Evolutionary conservation across 169 alveolate species (phyloP).

Genomic region (Plasmodium sp.): DNA sequence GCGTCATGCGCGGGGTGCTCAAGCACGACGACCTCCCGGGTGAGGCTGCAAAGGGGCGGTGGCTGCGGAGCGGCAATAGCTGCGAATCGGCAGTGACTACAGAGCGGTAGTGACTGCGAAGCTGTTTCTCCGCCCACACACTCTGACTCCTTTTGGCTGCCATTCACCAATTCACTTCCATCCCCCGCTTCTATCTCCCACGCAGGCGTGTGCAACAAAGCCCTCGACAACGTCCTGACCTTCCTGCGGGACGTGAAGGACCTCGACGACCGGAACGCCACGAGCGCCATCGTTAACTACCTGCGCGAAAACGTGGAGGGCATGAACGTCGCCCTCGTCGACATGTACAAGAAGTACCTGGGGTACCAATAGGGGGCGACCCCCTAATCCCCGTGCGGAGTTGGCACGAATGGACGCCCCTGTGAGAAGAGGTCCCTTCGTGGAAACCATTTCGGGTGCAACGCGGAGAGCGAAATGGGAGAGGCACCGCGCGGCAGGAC

Average conservation of each 20-base stretch:
- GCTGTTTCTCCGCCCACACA: not conserved
- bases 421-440: not conserved
- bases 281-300: constrained; percentile 20
- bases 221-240: constrained; percentile 21
- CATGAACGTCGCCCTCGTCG: constrained; percentile 36
- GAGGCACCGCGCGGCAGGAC: not conserved
- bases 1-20: not conserved
- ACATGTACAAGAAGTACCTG: constrained; percentile 55
- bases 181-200: not conserved
- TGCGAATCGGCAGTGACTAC: not conserved
- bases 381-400: not conserved
- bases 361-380: constrained; percentile 1
- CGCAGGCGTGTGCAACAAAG: constrained; percentile 33
- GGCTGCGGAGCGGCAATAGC: not conserved
- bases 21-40: constrained; percentile 38
- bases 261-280: not conserved
- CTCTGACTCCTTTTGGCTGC: not conserved
- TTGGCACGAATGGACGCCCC: not conserved
- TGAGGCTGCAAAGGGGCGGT: too few relatives aligned
- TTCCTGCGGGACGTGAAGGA: constrained; percentile 1
- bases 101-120: not conserved
- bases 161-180: not conserved
- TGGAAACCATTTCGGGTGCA: not conserved
- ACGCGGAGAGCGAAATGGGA: not conserved
- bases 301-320: constrained; percentile 51